phyloP scores from a whole-genome alignment of 257 asterid species.

The Gentiana dahurica region DNA sequence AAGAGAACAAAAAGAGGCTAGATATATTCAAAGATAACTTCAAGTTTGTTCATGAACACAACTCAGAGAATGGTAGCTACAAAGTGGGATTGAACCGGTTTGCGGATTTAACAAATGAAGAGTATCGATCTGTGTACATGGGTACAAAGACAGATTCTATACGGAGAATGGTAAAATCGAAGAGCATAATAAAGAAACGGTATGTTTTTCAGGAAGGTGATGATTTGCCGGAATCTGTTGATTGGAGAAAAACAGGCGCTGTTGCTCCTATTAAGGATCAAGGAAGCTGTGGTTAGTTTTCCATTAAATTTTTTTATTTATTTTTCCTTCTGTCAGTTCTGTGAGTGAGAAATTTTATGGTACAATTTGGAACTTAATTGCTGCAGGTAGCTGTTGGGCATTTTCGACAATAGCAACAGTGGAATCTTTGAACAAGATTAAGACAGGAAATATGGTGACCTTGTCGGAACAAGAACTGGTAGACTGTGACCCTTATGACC shows the following conservation, averaged over 20 bases:
- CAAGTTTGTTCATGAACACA: constrained; percentile 55
- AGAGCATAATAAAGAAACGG: constrained; percentile 25
- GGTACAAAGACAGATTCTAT: constrained; percentile 53
- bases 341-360: background rate
- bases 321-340: background rate
- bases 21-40: constrained; percentile 62
- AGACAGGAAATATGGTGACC: constrained; percentile 45
- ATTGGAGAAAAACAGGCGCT: constrained; percentile 68
- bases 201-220: constrained; percentile 31
- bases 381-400: constrained; percentile 77
- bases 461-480: constrained; percentile 72
- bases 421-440: constrained; percentile 49
- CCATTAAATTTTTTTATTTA: too few species aligned
- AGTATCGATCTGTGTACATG: constrained; percentile 48
- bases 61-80: constrained; percentile 39
- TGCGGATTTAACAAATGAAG: constrained; percentile 60
- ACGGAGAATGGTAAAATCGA: constrained; percentile 50
- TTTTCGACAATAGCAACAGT: constrained; percentile 70
- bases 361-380: background rate
- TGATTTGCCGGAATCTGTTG: constrained; percentile 48
- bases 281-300: constrained; percentile 52
- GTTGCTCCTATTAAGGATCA: constrained; percentile 57
- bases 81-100: constrained; percentile 61
- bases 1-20: constrained; percentile 45
- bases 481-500: constrained; percentile 50